Evolutionary conservation across 768 basidiomycete genomes (phyloP).

Genomic region (Xerocomus potaroensis): DNA sequence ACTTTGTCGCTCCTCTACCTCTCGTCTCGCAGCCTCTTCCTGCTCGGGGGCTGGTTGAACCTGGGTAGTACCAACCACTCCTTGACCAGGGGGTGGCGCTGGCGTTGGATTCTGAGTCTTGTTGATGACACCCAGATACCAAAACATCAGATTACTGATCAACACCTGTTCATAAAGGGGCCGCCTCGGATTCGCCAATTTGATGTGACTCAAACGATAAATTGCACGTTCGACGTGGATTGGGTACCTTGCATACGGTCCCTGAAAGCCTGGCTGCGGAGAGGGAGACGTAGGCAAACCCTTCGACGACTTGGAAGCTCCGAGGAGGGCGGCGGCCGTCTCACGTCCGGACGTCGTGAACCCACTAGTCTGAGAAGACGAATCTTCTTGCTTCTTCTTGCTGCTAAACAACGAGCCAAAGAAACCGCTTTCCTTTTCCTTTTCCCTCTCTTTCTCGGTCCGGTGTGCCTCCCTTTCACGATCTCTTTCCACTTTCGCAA

Average conservation of each 20-base stretch:
- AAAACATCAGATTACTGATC: slow-evolving; percentile 96
- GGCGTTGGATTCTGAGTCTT: slow-evolving; percentile 61
- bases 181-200: slow-evolving; percentile 93
- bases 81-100: slow-evolving; percentile 34
- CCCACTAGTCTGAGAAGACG: slow-evolving; percentile 33
- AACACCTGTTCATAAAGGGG: slow-evolving; percentile 96
- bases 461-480: slow-evolving; percentile 44
- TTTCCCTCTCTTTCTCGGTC: slow-evolving; percentile 44
- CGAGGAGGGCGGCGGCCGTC: slow-evolving; percentile 81
- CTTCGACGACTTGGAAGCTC: slow-evolving; percentile 78
- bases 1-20: slow-evolving; percentile 37
- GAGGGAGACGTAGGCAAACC: slow-evolving; percentile 56
- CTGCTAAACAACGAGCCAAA: slow-evolving; percentile 89
- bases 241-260: slow-evolving; percentile 76
- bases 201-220: slow-evolving; percentile 96
- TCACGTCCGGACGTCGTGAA: slow-evolving; percentile 65
- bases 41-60: slow-evolving; percentile 31
- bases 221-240: slow-evolving; percentile 99
- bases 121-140: slow-evolving; percentile 98
- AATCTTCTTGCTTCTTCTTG: slow-evolving; percentile 83
- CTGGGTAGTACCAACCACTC: slow-evolving; percentile 14
- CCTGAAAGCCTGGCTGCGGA: slow-evolving; percentile 39
- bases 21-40: slow-evolving; percentile 37
- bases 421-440: slow-evolving; percentile 71
- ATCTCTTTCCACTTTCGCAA: slow-evolving; percentile 39